Conservation (phyloP, 2,329 filamentous ascomycete species). For the Aureobasidium sp. region DNA sequence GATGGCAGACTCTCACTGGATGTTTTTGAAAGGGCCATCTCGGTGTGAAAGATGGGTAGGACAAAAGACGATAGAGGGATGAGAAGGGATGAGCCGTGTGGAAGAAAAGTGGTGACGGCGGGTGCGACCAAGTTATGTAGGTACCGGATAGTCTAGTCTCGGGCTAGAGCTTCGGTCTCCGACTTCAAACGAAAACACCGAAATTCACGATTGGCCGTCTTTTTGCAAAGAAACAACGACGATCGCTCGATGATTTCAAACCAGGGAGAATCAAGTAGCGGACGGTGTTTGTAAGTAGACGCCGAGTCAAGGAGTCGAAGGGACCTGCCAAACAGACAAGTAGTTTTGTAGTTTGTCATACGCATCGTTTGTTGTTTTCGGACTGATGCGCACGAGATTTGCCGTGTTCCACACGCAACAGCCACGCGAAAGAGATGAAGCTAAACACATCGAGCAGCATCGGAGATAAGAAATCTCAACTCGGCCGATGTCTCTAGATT, state of each 20-base stretch:
- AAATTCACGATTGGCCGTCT: background rate
- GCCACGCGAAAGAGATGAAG: conserved; percentile 9
- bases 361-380: background rate
- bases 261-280: background rate
- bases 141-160: background rate
- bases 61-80: background rate
- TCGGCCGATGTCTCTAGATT: background rate
- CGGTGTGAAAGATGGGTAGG: background rate
- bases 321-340: background rate
- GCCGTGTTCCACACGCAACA: conserved; percentile 13
- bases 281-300: background rate
- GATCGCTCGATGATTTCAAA: conserved; percentile 8
- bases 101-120: background rate
- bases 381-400: conserved; percentile 7
- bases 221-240: background rate
- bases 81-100: background rate
- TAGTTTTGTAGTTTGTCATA: background rate
- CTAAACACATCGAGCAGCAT: background rate
- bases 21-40: background rate
- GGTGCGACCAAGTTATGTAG: conserved; percentile 16
- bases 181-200: background rate
- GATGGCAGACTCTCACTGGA: conserved; percentile 9
- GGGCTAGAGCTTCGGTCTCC: background rate
- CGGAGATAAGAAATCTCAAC: background rate
- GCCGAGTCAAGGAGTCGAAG: background rate